phyloP scores from a whole-genome alignment of 2,329 filamentous ascomycete species.

The Ampelomyces quisqualis region DNA sequence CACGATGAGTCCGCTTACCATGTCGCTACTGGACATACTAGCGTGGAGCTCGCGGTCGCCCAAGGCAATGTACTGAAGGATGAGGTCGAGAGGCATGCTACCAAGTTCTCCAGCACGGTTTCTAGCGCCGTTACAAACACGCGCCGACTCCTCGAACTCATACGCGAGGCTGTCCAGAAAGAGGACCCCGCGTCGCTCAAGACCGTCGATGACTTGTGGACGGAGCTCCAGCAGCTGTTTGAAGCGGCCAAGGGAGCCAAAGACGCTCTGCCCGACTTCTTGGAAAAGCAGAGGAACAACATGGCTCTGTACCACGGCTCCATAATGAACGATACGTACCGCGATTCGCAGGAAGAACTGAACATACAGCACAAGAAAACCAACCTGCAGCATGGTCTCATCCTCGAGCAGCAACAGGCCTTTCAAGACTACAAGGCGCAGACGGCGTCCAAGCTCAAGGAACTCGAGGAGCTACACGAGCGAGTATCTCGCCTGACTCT shows the following conservation, averaged over 20 bases:
- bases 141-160: constrained; percentile 23
- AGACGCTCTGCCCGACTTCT: constrained; percentile 21
- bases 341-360: constrained; percentile 26
- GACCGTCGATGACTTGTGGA: constrained; percentile 24
- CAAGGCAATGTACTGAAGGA: constrained; percentile 22
- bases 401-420: constrained; percentile 33
- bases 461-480: constrained; percentile 25
- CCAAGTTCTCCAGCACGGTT: constrained; percentile 18
- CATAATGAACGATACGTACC: constrained; percentile 26
- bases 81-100: constrained; percentile 23
- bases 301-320: constrained; percentile 27
- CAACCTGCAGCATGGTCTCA: constrained; percentile 28
- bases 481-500: constrained; percentile 30
- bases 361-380: constrained; percentile 32
- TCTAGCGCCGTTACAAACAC: constrained; percentile 21
- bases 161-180: constrained; percentile 21
- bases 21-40: constrained; percentile 6
- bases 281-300: constrained; percentile 34
- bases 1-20: neutral
- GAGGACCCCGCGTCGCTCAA: constrained; percentile 15
- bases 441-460: constrained; percentile 20
- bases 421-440: constrained; percentile 26
- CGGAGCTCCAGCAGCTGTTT: constrained; percentile 31
- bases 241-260: constrained; percentile 20
- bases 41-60: constrained; percentile 26